phyloP scores from a whole-genome alignment of 768 basidiomycete species.

The Panaeolus papilionaceus region DNA sequence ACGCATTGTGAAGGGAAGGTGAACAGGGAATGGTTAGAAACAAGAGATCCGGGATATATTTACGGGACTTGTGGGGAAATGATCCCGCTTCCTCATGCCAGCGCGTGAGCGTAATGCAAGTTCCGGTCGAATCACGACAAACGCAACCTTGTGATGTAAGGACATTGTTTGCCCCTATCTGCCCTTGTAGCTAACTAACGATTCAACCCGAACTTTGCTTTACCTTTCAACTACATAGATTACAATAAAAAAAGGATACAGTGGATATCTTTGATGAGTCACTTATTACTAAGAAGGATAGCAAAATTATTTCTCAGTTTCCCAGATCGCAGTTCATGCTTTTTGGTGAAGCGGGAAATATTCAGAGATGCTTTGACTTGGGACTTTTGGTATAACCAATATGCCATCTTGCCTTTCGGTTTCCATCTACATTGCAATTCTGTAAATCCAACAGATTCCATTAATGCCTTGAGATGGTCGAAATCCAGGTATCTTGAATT shows the following conservation, averaged over 20 bases:
- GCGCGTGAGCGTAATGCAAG: background rate
- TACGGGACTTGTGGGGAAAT: constrained; percentile 3
- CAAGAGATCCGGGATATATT: constrained; percentile 4
- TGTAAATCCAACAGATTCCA: constrained; percentile 68
- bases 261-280: background rate
- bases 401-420: constrained; percentile 82
- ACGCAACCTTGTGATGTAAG: background rate
- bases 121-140: constrained; percentile 12
- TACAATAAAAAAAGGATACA: background rate
- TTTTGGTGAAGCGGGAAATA: constrained; percentile 51
- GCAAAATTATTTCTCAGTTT: constrained; percentile 79
- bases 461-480: constrained; percentile 59
- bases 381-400: constrained; percentile 78
- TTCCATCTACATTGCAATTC: constrained; percentile 67
- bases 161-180: background rate
- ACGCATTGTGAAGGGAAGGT: constrained; percentile 47
- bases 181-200: background rate
- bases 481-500: constrained; percentile 87
- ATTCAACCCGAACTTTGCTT: background rate
- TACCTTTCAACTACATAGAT: background rate
- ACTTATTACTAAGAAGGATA: constrained; percentile 43
- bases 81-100: constrained; percentile 6
- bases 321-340: constrained; percentile 65
- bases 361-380: constrained; percentile 11
- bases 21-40: background rate